These are phyloP conservation scores for Apophysomyces trapeziformis DNA, from an alignment of 371 early-diverging fungal genomes.

Conservation along the genomic window DNA sequence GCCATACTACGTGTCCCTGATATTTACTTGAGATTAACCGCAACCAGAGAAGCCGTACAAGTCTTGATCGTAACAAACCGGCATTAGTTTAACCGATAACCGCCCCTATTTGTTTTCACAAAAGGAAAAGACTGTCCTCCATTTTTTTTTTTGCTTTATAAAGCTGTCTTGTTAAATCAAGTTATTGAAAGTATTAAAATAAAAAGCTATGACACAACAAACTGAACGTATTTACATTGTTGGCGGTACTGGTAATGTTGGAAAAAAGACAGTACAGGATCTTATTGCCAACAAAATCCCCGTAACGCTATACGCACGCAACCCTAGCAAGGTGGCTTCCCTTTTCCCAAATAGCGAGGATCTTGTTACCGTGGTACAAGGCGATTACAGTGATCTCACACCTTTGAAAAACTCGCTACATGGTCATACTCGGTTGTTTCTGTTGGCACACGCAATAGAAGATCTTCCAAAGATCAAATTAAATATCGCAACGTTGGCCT, in stretches of 20 bases:
- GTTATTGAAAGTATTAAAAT: background rate
- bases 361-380: conserved; percentile 22
- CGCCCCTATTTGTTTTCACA: too few species aligned
- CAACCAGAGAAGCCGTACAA: too few species aligned
- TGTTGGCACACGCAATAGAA: conserved; percentile 16
- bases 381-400: conserved; percentile 26
- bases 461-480: conserved; percentile 17
- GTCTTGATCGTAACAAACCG: too few species aligned
- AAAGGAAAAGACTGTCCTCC: too few species aligned
- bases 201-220: background rate
- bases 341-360: conserved; percentile 12
- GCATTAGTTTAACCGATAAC: too few species aligned
- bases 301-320: conserved; percentile 28
- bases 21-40: too few species aligned
- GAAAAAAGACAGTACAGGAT: conserved; percentile 13
- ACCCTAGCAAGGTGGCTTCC: conserved; percentile 17
- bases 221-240: conserved; percentile 27
- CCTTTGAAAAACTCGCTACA: conserved; percentile 23
- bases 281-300: conserved; percentile 19
- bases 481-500: conserved; percentile 21
- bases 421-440: conserved; percentile 37
- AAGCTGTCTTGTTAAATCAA: too few species aligned
- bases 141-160: too few species aligned
- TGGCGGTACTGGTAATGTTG: conserved; percentile 38
- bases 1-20: too few species aligned